A percentile compares a stretch with the other conserved stretches of the same genome.
Evolutionary conservation across 192 early-diverging fungal species (phyloP).

Genomic region (Gigaspora rosea): DNA sequence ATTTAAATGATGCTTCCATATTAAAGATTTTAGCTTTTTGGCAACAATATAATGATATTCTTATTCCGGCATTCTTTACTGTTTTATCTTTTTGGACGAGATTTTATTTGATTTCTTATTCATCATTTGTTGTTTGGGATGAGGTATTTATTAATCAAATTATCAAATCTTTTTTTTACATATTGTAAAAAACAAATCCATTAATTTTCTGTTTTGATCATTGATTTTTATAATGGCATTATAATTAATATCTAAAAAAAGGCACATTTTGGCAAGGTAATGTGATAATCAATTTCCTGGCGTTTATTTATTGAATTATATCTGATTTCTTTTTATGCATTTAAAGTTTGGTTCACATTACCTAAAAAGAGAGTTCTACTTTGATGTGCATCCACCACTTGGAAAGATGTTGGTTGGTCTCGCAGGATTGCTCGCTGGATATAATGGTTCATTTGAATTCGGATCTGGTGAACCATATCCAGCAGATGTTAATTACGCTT

Average conservation of each 20-base stretch:
- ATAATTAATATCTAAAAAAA: slow-evolving; percentile 16
- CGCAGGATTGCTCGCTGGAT: slow-evolving; percentile 79
- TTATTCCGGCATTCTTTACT: slow-evolving; percentile 57
- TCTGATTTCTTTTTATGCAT: neutral
- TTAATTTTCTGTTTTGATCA: neutral
- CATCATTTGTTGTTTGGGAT: slow-evolving; percentile 72
- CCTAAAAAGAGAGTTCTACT: slow-evolving; percentile 91
- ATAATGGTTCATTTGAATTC: slow-evolving; percentile 86
- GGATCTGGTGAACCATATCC: slow-evolving; percentile 81
- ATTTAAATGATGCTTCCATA: slow-evolving; percentile 15
- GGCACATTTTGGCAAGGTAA: slow-evolving; percentile 64
- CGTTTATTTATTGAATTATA: neutral
- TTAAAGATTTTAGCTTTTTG: slow-evolving; percentile 44
- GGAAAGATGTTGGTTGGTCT: slow-evolving; percentile 95
- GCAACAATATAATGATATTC: slow-evolving; percentile 50
- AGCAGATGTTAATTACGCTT: slow-evolving; percentile 72
- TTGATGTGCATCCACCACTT: slow-evolving; percentile 97
- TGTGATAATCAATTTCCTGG: neutral
- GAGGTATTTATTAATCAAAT: slow-evolving; percentile 52
- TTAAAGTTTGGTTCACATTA: slow-evolving; percentile 91
- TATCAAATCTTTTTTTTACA: slow-evolving; percentile 17
- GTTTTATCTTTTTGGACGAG: slow-evolving; percentile 67
- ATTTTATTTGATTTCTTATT: slow-evolving; percentile 61
- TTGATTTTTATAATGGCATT: neutral
- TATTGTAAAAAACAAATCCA: neutral